These are phyloP conservation scores for Venturia asperata DNA, from an alignment of 2,329 filamentous ascomycete species.

Conservation along the genomic window DNA sequence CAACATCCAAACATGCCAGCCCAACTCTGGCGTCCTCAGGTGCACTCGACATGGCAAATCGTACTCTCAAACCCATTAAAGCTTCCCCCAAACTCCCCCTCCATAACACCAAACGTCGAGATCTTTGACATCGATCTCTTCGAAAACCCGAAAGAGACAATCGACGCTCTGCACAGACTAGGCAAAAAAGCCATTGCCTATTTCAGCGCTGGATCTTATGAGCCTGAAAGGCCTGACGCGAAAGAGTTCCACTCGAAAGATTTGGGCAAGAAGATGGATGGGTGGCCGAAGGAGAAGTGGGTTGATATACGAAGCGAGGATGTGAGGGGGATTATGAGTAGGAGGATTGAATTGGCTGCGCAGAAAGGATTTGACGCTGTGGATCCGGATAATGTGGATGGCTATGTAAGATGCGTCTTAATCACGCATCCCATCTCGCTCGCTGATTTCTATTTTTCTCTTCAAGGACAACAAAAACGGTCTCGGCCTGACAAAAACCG, in stretches of 20 bases:
- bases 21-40: conserved; percentile 46
- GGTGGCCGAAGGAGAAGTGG: conserved; percentile 64
- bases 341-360: conserved; percentile 51
- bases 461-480: conserved; percentile 51
- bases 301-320: conserved; percentile 51
- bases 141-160: conserved; percentile 42
- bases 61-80: conserved; percentile 43
- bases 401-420: conserved; percentile 46
- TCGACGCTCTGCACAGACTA: conserved; percentile 42
- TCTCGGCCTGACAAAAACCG: conserved; percentile 48
- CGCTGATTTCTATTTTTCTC: background rate
- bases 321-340: conserved; percentile 57
- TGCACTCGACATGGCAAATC: conserved; percentile 55
- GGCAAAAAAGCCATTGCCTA: conserved; percentile 65
- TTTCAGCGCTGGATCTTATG: conserved; percentile 65
- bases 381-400: conserved; percentile 66
- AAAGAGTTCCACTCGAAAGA: conserved; percentile 49
- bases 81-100: conserved; percentile 28
- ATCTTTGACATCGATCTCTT: conserved; percentile 59
- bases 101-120: conserved; percentile 43
- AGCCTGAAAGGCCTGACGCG: conserved; percentile 56
- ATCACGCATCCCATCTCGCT: conserved; percentile 24
- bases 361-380: conserved; percentile 61
- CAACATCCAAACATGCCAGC: conserved; percentile 15
- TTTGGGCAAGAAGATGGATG: conserved; percentile 52